Percentiles rank a stretch among this genome's conserved stretches.
Conservation (phyloP, 176 grass and related monocot species). For the Oryza brachyantha region DNA sequence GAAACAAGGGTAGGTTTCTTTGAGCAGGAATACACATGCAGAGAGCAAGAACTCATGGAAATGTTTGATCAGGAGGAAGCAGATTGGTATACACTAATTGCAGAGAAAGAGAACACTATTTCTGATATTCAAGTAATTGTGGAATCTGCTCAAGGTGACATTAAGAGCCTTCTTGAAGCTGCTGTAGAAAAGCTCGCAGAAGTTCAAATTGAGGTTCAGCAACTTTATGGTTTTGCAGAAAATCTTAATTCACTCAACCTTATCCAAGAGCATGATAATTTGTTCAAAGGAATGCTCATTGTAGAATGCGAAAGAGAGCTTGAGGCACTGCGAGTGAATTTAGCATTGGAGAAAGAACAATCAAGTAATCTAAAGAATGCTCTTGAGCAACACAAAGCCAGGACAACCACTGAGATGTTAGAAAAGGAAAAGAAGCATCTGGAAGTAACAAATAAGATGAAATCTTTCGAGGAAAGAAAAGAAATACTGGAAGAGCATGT, state of each 20-base stretch:
- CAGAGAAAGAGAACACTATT: conserved; percentile 62
- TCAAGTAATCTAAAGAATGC: conserved; percentile 37
- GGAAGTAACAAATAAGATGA: conserved; percentile 39
- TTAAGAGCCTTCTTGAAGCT: conserved; percentile 37
- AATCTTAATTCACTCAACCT: conserved; percentile 42
- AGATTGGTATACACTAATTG: conserved; percentile 53
- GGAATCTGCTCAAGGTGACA: conserved; percentile 46
- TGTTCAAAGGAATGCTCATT: conserved; percentile 45
- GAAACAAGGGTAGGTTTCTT: conserved; percentile 41
- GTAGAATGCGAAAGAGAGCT: conserved; percentile 48
- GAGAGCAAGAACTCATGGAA: conserved; percentile 41
- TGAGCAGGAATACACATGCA: conserved; percentile 46
- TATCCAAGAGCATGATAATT: conserved; percentile 51
- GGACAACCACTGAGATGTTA: conserved; percentile 36
- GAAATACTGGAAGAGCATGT: conserved; percentile 39
- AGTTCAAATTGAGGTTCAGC: conserved; percentile 50
- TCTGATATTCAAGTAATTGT: conserved; percentile 41
- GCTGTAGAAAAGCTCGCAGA: conserved; percentile 42
- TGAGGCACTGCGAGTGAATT: conserved; percentile 14
- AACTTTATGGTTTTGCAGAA: conserved; percentile 42
- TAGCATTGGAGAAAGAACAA: conserved; percentile 40
- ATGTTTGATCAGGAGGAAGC: conserved; percentile 59
- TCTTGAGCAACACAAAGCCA: conserved; percentile 44
- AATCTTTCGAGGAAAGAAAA: conserved; percentile 37
- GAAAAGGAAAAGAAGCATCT: conserved; percentile 43